phyloP scores from a whole-genome alignment of 106 monocot genomes.

The Alisma plantagoaquatica region DNA sequence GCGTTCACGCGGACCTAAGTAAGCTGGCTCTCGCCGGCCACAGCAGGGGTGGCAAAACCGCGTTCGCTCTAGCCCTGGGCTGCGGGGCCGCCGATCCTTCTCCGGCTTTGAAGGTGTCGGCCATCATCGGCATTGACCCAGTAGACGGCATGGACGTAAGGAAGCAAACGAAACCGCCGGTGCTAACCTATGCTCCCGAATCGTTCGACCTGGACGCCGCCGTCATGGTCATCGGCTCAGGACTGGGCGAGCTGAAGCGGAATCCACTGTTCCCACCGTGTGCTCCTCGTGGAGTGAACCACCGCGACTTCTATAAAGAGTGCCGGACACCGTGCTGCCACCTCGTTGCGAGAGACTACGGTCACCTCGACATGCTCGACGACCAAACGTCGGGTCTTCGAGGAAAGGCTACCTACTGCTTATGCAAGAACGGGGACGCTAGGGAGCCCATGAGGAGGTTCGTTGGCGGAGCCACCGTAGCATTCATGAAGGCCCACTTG shows the following conservation, averaged over 20 bases:
- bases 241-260: slow-evolving; percentile 37
- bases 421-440: slow-evolving; percentile 41
- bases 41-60: slow-evolving; percentile 77
- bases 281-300: slow-evolving; percentile 74
- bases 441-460: slow-evolving; percentile 71
- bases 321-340: slow-evolving; percentile 46
- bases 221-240: slow-evolving; percentile 59
- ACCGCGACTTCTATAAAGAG: slow-evolving; percentile 62
- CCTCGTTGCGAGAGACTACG: slow-evolving; percentile 68
- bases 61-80: slow-evolving; percentile 52
- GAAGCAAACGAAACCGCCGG: slow-evolving; percentile 53
- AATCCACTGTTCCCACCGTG: slow-evolving; percentile 59
- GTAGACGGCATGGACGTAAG: slow-evolving; percentile 72
- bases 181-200: slow-evolving; percentile 47
- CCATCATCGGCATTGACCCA: slow-evolving; percentile 65
- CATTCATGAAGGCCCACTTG: slow-evolving; percentile 60
- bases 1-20: slow-evolving; percentile 19
- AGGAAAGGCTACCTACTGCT: slow-evolving; percentile 47
- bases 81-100: slow-evolving; percentile 12
- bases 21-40: slow-evolving; percentile 57
- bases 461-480: slow-evolving; percentile 61
- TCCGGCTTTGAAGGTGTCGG: slow-evolving; percentile 28
- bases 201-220: slow-evolving; percentile 39
- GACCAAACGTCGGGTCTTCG: slow-evolving; percentile 62
- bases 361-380: slow-evolving; percentile 77